phyloP scores from a whole-genome alignment of 2,329 filamentous ascomycete genomes.

The Dactylonectria macrodidyma region DNA sequence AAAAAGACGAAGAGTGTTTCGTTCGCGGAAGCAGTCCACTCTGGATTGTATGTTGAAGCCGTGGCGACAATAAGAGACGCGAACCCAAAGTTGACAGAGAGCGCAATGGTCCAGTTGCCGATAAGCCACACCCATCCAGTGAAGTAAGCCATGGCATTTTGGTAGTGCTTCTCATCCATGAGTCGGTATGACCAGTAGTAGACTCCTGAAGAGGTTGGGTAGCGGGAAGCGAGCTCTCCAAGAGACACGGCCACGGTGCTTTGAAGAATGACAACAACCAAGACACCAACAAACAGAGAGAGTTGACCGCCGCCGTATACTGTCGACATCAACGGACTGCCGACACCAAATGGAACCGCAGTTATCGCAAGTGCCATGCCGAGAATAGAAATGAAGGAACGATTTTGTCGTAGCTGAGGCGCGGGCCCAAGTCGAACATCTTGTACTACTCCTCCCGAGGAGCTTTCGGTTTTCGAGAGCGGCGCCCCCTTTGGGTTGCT shows the following conservation, averaged over 20 bases:
- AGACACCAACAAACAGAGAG: slow-evolving; percentile 78
- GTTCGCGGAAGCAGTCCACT: no score
- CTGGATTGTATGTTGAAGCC: no score
- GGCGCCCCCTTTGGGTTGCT: neutral
- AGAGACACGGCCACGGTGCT: slow-evolving; percentile 78
- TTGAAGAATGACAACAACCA: slow-evolving; percentile 75
- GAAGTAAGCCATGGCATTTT: slow-evolving; percentile 75
- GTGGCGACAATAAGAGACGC: slow-evolving; percentile 69
- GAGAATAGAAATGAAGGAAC: slow-evolving; percentile 3
- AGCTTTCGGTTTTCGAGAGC: neutral
- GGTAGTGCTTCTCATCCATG: slow-evolving; percentile 68
- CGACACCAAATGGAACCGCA: slow-evolving; percentile 22
- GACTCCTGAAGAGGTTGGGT: slow-evolving; percentile 70
- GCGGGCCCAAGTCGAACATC: slow-evolving; percentile 2
- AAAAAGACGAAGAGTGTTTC: no score
- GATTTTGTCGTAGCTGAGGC: slow-evolving; percentile 2
- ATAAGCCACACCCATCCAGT: slow-evolving; percentile 81
- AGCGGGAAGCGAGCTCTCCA: slow-evolving; percentile 79
- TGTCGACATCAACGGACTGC: slow-evolving; percentile 19
- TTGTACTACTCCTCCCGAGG: slow-evolving; percentile 1
- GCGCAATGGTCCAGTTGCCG: slow-evolving; percentile 78
- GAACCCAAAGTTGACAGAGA: slow-evolving; percentile 77
- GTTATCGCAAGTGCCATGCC: slow-evolving; percentile 11
- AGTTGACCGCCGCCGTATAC: slow-evolving; percentile 30
- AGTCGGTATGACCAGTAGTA: slow-evolving; percentile 82